Base-by-base conservation (phyloP, 805 yeast species). In the Nakazawaea siamensis region DNA sequence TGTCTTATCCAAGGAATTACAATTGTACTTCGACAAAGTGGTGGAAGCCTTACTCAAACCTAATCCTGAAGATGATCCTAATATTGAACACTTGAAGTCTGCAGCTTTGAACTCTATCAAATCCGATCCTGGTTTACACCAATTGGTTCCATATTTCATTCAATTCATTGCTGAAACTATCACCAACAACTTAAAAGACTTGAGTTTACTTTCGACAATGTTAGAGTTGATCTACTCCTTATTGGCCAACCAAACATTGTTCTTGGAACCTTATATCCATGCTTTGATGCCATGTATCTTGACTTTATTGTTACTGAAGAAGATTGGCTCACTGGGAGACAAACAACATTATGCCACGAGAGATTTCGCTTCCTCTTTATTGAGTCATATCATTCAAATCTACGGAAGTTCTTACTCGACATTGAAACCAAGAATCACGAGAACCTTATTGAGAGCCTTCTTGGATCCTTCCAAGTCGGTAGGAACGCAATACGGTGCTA, bases 121-220 rank as follows among this genome's bases (percentile, higher is more conserved):
- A 40, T 78, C 83, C 20, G 99, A 92, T 53, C 95, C 97, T 2
- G 99, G 99, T 23, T 62, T 92, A 38, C 98, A 92, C 62, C 99
- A 92, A 57, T 61, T 92, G 33, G 92, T 94, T 4, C 99, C 99
- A 2, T 92, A 92, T 54, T 84, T 92, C 48, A 88, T 92, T 33
- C 97, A 92, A 52, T 88, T 92, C 51, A 85, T 87, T 24, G 94
- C 96, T 5, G 99, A 92, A 52, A 95, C 94, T 46, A 76, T 92
- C 38, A 85, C 97, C 1, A 80, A 85, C 51, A 90, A 86, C 49
- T 66, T 90, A 47, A 74, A 82, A 47, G 80, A 81, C 50, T 64
- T 83, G 29, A 72, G 70, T 4, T 57, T 84, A 14, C 61, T 92
- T 35, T 69, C 83, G 4, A 83, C 95, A 5, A 87, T 90, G 85